Base-by-base conservation (phyloP, 169 alveolate genomes). In the Cryptosporidium sp. region DNA sequence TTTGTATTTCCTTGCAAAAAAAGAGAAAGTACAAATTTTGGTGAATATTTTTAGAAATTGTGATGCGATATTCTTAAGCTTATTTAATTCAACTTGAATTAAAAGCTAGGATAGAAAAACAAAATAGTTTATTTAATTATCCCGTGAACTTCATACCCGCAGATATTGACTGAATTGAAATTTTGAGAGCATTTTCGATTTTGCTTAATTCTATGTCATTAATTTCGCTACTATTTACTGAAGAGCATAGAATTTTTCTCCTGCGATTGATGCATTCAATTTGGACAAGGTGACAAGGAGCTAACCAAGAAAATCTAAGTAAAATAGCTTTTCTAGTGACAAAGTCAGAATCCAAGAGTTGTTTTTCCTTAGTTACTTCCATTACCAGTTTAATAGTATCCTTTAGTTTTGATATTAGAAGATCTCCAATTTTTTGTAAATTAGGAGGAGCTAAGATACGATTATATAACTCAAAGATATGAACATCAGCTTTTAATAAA, bases 401-500 rank as follows among this genome's bases (percentile, higher is more conserved):
- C 65, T 80, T 62, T 10, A 80, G 89, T 37, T 80, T 80, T 23
- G 73, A 65, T 18, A 65, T 62, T n/a, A 80, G 29, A 8, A 80
- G 39, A 62, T 80, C 52, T 29, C 89, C 89, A 62, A 80, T 60
- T 26, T 80, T 60, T 60, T 80, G 89, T 18, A 80, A 42, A 4
- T 60, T 18, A 39, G 51, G 56, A 31, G 89, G 89, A n/a, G 89
- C 75, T 23, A 80, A 58, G 29, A 65, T 80, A 14, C 52, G 69
- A 18, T 65, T 80, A 44, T 80, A 80, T 23, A 80, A 73, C 68
- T 92, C 93, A 53, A 94, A 75, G 44, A 94, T 91, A 33, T 86
- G 84, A 26, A 84, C 60, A 69, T 93, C 93, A 21, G 95, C 92
- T 62, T 94, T 94, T 1, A 94, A 91, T 71, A 94, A 80, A 29